Evolutionary conservation across 495 filamentous ascomycete genomes (phyloP).

Genomic region (Xylaria curta): DNA sequence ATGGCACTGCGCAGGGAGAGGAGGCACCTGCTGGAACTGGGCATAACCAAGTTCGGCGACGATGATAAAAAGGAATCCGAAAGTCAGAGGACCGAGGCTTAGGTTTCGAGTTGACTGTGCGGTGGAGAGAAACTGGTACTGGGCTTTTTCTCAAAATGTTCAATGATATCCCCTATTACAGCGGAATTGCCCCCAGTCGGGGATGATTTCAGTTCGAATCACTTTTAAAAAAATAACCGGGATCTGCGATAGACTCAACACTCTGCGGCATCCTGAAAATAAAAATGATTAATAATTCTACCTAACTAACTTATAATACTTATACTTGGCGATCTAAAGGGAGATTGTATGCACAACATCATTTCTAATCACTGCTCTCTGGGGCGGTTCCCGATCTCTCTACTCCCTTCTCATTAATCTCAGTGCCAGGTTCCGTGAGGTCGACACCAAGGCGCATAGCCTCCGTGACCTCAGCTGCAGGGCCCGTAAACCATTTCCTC

Average conservation of each 20-base stretch:
- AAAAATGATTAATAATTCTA: not conserved
- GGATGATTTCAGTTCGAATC: not conserved
- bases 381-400: not conserved
- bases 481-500: conserved; percentile 63
- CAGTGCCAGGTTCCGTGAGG: conserved; percentile 54
- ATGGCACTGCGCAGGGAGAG: conserved; percentile 43
- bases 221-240: not conserved
- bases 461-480: conserved; percentile 58
- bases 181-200: not conserved
- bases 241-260: not conserved
- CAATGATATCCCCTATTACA: conserved; percentile 8
- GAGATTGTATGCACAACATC: not conserved
- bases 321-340: not conserved
- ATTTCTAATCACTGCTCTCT: conserved; percentile 16
- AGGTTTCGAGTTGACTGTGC: not conserved
- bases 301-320: not conserved
- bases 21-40: conserved; percentile 51
- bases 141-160: not conserved
- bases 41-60: conserved; percentile 55
- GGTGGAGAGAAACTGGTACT: not conserved
- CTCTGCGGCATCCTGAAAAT: not conserved
- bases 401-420: conserved; percentile 43
- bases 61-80: conserved; percentile 50
- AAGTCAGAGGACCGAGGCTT: conserved; percentile 25
- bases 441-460: conserved; percentile 56